A percentile compares a stretch with the other conserved stretches of the same genome.
These are phyloP conservation scores for Chamaecrista fasciculata DNA, from an alignment of 306 rosid species.

Conservation along the genomic window DNA sequence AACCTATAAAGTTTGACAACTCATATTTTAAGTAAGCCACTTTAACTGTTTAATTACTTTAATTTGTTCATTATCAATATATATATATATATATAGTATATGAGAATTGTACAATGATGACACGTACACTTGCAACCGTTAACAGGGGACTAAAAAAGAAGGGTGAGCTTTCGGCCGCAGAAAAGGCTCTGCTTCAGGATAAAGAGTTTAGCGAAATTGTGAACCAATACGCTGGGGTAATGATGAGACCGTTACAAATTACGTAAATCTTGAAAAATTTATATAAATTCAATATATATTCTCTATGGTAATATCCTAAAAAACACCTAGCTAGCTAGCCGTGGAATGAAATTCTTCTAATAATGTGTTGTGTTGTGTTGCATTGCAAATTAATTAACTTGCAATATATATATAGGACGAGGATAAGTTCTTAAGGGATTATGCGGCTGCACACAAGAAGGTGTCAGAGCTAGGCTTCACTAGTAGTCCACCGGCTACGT, in stretches of 20 bases:
- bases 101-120: not conserved
- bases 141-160: slow-evolving; percentile 53
- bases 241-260: too few species aligned
- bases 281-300: too few species aligned
- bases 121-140: not conserved
- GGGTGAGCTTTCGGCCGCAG: slow-evolving; percentile 53
- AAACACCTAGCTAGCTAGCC: too few species aligned
- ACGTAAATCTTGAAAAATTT: too few species aligned
- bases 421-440: slow-evolving; percentile 60
- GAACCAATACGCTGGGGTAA: slow-evolving; percentile 58
- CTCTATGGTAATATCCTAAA: too few species aligned
- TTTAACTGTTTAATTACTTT: too few species aligned
- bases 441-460: slow-evolving; percentile 74
- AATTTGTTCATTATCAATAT: not conserved
- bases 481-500: too few species aligned
- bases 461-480: slow-evolving; percentile 74
- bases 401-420: too few species aligned
- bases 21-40: slow-evolving; percentile 73
- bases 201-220: slow-evolving; percentile 43
- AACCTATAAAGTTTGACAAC: slow-evolving; percentile 68
- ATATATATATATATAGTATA: not conserved
- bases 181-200: slow-evolving; percentile 55
- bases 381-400: too few species aligned
- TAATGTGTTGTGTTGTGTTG: not conserved
- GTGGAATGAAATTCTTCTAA: too few species aligned